Conservation (phyloP, 805 yeast species). For the Saccharomycopsis lassenensis region DNA sequence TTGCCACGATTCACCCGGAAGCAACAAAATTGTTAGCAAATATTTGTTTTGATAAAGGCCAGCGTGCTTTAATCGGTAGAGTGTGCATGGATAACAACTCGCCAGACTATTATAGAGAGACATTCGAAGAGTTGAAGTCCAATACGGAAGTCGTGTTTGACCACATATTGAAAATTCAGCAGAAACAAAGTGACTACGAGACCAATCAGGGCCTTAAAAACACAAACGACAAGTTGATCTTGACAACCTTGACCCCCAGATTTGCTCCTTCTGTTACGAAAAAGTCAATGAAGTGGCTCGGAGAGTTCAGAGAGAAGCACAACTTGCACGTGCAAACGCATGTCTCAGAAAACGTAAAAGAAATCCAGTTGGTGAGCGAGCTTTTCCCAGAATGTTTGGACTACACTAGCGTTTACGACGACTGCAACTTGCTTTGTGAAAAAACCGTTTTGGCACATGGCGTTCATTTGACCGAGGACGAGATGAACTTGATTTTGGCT, state of each 20-base stretch:
- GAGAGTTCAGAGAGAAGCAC: conserved; percentile 37
- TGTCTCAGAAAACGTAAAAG: conserved; percentile 69
- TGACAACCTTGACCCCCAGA: conserved; percentile 82
- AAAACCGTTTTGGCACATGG: conserved; percentile 86
- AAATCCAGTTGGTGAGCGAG: conserved; percentile 60
- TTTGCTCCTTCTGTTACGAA: conserved; percentile 84
- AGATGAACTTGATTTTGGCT: conserved; percentile 42
- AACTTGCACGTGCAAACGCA: conserved; percentile 79
- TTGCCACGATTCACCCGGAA: conserved; percentile 73
- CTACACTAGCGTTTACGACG: conserved; percentile 72
- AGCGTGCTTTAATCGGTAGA: conserved; percentile 83
- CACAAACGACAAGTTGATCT: conserved; percentile 26
- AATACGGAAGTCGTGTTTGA: conserved; percentile 47
- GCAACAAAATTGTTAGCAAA: conserved; percentile 73
- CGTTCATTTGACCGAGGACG: conserved; percentile 59
- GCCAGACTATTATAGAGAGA: conserved; percentile 60
- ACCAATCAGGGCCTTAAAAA: conserved; percentile 41
- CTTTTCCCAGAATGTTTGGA: conserved; percentile 60
- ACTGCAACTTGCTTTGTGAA: conserved; percentile 44
- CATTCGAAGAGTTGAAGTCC: conserved; percentile 39
- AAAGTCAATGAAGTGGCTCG: conserved; percentile 51
- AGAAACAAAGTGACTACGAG: background rate
- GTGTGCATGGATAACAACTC: conserved; percentile 88
- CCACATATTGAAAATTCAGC: conserved; percentile 32
- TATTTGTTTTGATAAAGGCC: conserved; percentile 55